A percentile compares a stretch with the other conserved stretches of the same genome.
Conservation (phyloP, 805 yeast species). For the Candida peoriensis region DNA sequence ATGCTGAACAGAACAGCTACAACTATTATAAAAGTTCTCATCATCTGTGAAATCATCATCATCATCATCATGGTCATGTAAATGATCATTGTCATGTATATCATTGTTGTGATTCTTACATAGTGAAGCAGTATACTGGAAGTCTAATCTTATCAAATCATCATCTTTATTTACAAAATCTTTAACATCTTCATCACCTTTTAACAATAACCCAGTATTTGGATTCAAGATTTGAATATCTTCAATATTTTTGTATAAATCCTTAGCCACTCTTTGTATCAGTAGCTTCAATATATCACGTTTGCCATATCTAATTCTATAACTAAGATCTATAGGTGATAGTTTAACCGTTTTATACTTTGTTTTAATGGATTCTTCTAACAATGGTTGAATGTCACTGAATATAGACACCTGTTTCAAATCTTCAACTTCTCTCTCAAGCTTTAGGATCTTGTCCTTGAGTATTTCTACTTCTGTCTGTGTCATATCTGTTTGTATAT, state of each 20-base stretch:
- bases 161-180: constrained; percentile 11
- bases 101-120: constrained; percentile 6
- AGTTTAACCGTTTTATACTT: constrained; percentile 17
- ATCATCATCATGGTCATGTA: constrained; percentile 14
- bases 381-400: constrained; percentile 21
- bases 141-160: constrained; percentile 15
- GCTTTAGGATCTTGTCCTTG: constrained; percentile 8
- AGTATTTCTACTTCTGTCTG: constrained; percentile 8
- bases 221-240: constrained; percentile 19
- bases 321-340: constrained; percentile 15
- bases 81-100: constrained; percentile 10
- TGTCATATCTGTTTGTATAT: too few relatives aligned
- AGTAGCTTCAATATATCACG: constrained; percentile 13
- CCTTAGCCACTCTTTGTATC: constrained; percentile 18
- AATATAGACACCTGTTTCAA: constrained; percentile 21
- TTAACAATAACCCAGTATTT: constrained; percentile 12
- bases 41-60: constrained; percentile 22
- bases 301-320: constrained; percentile 14
- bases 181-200: constrained; percentile 12
- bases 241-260: constrained; percentile 13
- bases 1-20: constrained; percentile 22
- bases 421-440: constrained; percentile 19
- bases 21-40: constrained; percentile 21
- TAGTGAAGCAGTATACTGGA: constrained; percentile 9
- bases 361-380: constrained; percentile 13